Conservation (phyloP, 2,329 filamentous ascomycete species). For the Sporothrix curviconia region DNA sequence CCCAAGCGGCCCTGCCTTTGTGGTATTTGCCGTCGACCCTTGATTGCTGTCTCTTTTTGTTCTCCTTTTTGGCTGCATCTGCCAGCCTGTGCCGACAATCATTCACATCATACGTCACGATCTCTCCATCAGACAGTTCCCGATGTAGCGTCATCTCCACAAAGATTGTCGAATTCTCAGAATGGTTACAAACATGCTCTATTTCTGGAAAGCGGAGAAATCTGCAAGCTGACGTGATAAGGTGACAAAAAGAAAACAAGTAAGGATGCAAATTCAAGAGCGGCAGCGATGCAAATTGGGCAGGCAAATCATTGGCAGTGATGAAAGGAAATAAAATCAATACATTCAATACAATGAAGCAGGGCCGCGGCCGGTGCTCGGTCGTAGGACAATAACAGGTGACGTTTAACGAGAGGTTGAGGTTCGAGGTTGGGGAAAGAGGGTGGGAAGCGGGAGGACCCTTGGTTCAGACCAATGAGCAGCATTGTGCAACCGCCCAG, state of each 20-base stretch:
- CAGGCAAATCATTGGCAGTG: not conserved
- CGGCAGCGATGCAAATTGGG: no score
- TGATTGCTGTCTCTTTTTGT: not conserved
- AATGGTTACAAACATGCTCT: not conserved
- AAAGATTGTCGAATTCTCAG: not conserved
- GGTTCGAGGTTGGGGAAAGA: not conserved
- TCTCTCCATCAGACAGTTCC: not conserved
- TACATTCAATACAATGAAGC: not conserved
- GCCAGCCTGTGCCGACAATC: no score
- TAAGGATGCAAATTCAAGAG: no score
- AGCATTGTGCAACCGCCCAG: constrained; percentile 18
- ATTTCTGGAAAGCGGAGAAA: not conserved
- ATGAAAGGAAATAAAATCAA: not conserved
- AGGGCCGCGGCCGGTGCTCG: not conserved
- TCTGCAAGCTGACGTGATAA: not conserved
- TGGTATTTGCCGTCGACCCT: not conserved
- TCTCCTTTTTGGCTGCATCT: no score
- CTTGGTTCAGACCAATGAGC: constrained; percentile 15
- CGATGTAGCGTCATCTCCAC: not conserved
- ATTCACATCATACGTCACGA: no score
- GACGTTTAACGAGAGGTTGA: not conserved
- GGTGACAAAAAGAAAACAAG: no score
- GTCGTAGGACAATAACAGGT: no score
- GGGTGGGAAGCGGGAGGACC: constrained; percentile 1
- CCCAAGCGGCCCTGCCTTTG: not conserved